Percentiles rank a stretch among this genome's conserved stretches.
Evolutionary conservation across 805 yeast species (phyloP).

Genomic region (Candida krabiensis): DNA sequence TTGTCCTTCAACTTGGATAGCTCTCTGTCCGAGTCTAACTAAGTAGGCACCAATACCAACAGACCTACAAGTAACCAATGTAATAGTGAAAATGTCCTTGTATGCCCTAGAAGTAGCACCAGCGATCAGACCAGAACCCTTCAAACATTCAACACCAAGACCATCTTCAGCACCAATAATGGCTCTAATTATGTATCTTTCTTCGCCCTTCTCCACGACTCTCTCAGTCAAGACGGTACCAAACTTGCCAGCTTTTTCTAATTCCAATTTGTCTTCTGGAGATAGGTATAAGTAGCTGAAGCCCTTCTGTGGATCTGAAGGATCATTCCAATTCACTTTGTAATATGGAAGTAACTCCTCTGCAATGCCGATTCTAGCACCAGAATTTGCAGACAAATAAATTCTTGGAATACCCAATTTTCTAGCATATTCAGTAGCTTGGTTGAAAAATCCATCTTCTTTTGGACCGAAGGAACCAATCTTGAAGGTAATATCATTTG

Average conservation of each 20-base stretch:
- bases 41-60: constrained; percentile 99
- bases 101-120: constrained; percentile 98
- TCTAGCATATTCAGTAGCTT: constrained; percentile 90
- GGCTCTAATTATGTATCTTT: constrained; percentile 75
- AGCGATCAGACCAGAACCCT: constrained; percentile 98
- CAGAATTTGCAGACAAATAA: constrained; percentile 96
- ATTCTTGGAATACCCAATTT: constrained; percentile 91
- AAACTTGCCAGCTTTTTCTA: constrained; percentile 60
- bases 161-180: constrained; percentile 95
- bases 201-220: constrained; percentile 81
- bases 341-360: constrained; percentile 89
- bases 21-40: constrained; percentile 98
- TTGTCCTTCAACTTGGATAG: constrained; percentile 98
- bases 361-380: constrained; percentile 98
- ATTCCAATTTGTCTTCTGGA: constrained; percentile 56
- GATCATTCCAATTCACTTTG: constrained; percentile 91
- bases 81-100: constrained; percentile 94
- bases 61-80: constrained; percentile 99
- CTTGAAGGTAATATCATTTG: constrained; percentile 96
- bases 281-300: constrained; percentile 85
- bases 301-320: constrained; percentile 74
- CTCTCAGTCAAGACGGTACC: constrained; percentile 71
- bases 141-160: constrained; percentile 96
- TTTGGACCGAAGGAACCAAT: constrained; percentile 98
- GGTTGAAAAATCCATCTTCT: constrained; percentile 89